Percentiles rank a stretch among this genome's conserved stretches.
Evolutionary conservation across 495 filamentous ascomycete species (phyloP).

Genomic region (Oidiodendron maius): DNA sequence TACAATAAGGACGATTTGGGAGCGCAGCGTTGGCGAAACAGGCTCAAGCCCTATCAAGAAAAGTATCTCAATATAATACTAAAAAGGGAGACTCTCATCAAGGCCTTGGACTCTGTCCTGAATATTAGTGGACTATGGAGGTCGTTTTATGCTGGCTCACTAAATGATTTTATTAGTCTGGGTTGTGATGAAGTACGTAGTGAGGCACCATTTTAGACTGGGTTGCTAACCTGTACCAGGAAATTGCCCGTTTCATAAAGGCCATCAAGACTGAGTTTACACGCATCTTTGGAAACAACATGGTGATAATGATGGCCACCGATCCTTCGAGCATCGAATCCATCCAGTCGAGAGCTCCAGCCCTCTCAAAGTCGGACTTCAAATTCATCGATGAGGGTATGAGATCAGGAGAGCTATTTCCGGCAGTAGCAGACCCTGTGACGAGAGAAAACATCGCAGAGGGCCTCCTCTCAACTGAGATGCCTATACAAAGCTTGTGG

Average conservation of each 20-base stretch:
- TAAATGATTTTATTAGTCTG: conserved; percentile 7
- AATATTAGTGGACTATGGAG: conserved; percentile 12
- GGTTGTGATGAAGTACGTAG: conserved; percentile 13
- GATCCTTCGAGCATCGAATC: conserved; percentile 14
- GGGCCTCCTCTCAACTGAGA: conserved; percentile 2
- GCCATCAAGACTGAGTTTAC: conserved; percentile 3
- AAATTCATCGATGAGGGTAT: conserved; percentile 6
- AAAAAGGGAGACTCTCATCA: conserved; percentile 1
- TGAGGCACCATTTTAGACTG: neutral
- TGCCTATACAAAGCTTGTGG: conserved; percentile 10
- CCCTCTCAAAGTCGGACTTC: conserved; percentile 11
- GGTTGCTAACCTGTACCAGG: conserved; percentile 2
- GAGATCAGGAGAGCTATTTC: conserved; percentile 5
- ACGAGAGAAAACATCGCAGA: neutral
- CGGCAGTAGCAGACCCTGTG: conserved; percentile 2
- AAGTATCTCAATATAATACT: conserved; percentile 2
- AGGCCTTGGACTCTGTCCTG: conserved; percentile 12
- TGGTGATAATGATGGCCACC: conserved; percentile 1
- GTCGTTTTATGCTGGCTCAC: conserved; percentile 8
- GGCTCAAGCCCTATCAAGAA: conserved; percentile 3
- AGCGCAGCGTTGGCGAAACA: conserved; percentile 10
- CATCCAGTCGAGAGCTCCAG: conserved; percentile 13
- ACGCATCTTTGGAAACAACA: conserved; percentile 1
- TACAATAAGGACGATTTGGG: conserved; percentile 7
- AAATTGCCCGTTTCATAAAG: conserved; percentile 6